Percentiles rank a stretch among this genome's conserved stretches.
phyloP scores from a whole-genome alignment of 371 early-diverging fungal species.

The Mucor piriformis region DNA sequence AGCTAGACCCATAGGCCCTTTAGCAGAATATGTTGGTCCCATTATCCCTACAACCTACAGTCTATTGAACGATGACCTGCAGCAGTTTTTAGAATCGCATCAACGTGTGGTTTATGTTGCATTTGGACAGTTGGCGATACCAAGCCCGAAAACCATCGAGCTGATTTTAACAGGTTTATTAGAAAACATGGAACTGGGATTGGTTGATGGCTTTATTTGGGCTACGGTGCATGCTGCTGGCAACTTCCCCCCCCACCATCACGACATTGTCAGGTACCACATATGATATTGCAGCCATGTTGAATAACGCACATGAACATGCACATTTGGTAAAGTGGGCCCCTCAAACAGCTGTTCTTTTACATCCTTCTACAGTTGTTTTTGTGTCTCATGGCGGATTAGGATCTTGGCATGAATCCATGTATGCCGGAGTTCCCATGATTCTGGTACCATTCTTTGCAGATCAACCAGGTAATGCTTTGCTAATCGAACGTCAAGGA shows the following conservation, averaged over 20 bases:
- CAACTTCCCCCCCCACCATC: conserved; percentile 17
- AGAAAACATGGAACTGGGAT: conserved; percentile 20
- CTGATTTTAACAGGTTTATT: conserved; percentile 28
- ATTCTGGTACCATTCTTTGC: conserved; percentile 45
- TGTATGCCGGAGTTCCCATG: conserved; percentile 35
- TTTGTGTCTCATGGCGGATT: conserved; percentile 49
- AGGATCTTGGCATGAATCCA: conserved; percentile 37
- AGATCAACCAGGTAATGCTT: conserved; percentile 36
- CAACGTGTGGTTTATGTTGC: conserved; percentile 38
- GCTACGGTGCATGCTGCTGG: conserved; percentile 11
- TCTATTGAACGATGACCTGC: conserved; percentile 16
- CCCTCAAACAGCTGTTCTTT: conserved; percentile 16
- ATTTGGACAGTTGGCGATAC: conserved; percentile 39
- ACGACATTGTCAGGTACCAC: conserved; percentile 4
- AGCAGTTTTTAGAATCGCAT: conserved; percentile 24
- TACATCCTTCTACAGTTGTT: conserved; percentile 31
- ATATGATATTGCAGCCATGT: conserved; percentile 4
- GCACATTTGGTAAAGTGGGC: not conserved
- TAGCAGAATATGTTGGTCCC: conserved; percentile 39
- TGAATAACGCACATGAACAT: not conserved
- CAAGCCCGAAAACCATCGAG: conserved; percentile 9
- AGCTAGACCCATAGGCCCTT: conserved; percentile 34
- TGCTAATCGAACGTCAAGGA: not conserved
- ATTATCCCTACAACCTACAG: conserved; percentile 22
- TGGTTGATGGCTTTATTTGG: conserved; percentile 31